Evolutionary conservation across 2,329 filamentous ascomycete genomes (phyloP).

Genomic region (Helminthosporium solani): DNA sequence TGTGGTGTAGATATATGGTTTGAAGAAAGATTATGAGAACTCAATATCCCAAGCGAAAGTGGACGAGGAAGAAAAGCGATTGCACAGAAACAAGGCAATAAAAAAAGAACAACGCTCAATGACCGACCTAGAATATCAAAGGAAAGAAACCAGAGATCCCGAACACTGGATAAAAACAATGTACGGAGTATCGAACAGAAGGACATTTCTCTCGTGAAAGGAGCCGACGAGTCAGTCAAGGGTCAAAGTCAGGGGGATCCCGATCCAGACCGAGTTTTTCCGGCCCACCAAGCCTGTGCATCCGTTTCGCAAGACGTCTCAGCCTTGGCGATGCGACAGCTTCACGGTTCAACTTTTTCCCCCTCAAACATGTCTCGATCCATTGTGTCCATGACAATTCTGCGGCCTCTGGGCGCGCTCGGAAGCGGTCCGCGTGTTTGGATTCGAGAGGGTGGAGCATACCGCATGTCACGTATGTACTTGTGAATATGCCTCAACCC

Average conservation of each 20-base stretch:
- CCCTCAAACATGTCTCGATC: conserved; percentile 9
- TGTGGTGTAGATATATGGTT: neutral
- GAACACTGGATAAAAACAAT: neutral
- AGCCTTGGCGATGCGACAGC: conserved; percentile 12
- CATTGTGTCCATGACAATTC: neutral
- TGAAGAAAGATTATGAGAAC: neutral
- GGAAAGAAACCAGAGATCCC: neutral
- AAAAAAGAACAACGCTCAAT: neutral
- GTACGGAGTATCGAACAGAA: neutral
- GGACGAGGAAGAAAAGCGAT: neutral
- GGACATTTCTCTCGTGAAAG: neutral
- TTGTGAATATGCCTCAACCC: too few species aligned
- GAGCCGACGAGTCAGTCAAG: neutral
- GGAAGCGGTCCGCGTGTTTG: too few species aligned
- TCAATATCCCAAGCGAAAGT: neutral
- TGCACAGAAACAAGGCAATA: neutral
- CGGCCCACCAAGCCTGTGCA: conserved; percentile 1
- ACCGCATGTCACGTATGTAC: too few species aligned
- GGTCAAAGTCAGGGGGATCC: neutral
- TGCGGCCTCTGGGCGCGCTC: neutral
- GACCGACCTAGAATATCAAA: neutral
- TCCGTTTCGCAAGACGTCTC: conserved; percentile 14
- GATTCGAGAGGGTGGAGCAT: too few species aligned
- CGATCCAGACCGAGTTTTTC: neutral
- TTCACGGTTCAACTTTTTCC: conserved; percentile 1